Conservation (phyloP, 2,329 filamentous ascomycete species). For the Alternaria solani region DNA sequence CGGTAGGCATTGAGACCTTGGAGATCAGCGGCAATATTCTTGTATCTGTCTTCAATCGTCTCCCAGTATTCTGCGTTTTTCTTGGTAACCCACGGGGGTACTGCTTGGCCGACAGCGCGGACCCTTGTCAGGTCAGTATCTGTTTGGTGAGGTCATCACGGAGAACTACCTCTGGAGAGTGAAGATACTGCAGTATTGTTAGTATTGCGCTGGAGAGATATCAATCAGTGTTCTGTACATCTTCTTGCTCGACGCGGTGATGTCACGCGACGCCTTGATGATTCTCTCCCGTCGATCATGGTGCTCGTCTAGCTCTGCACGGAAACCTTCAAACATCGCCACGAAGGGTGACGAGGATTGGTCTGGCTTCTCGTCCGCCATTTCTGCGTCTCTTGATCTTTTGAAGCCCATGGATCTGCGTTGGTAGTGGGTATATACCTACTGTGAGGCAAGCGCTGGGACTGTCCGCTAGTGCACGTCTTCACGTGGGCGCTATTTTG, state of each 20-base stretch:
- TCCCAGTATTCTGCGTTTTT: slow-evolving; percentile 74
- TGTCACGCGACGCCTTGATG: slow-evolving; percentile 89
- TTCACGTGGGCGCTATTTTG: slow-evolving; percentile 31
- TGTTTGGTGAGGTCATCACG: neutral
- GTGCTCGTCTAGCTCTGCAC: slow-evolving; percentile 89
- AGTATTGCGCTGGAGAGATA: slow-evolving; percentile 14
- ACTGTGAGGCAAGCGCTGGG: slow-evolving; percentile 35
- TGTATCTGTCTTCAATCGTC: slow-evolving; percentile 75
- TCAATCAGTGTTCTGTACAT: slow-evolving; percentile 67
- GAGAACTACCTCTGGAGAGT: slow-evolving; percentile 73
- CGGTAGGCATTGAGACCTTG: slow-evolving; percentile 81
- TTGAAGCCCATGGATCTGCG: slow-evolving; percentile 37
- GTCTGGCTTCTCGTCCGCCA: slow-evolving; percentile 44
- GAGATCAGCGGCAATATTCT: slow-evolving; percentile 74
- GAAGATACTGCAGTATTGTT: slow-evolving; percentile 70
- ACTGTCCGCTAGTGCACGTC: slow-evolving; percentile 26
- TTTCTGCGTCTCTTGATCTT: slow-evolving; percentile 47
- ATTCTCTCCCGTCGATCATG: slow-evolving; percentile 90
- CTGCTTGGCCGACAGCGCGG: slow-evolving; percentile 64
- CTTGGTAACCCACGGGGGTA: slow-evolving; percentile 74
- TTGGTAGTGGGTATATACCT: slow-evolving; percentile 14
- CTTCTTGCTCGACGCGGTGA: slow-evolving; percentile 95
- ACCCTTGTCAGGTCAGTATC: slow-evolving; percentile 59
- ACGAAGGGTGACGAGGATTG: slow-evolving; percentile 56
- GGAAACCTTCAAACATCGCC: slow-evolving; percentile 84